Base-by-base conservation (phyloP, 2,329 filamentous ascomycete genomes). In the Pestalotiopsis fici region DNA sequence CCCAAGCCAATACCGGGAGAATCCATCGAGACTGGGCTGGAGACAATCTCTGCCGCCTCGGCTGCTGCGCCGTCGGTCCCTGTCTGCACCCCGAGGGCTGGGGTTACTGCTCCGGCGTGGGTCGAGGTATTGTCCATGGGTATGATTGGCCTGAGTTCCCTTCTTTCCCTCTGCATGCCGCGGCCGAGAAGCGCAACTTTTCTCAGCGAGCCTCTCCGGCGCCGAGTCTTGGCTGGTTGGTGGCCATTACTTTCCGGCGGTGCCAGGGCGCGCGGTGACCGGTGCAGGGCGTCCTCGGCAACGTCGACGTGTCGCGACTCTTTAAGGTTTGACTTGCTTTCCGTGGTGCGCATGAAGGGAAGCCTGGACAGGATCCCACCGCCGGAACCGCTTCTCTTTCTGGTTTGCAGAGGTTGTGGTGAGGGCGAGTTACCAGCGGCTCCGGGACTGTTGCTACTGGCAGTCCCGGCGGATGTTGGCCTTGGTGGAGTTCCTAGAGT, bases 131-230 rank as follows among this genome's bases (percentile, higher is more conserved):
- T 77, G 23, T 79, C 82, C 66, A 85, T 80, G 65, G 85, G 79
- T 23, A 77, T 79, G 67, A 85, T 73, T 21, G 81, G 77, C 65
- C 83, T 86, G 66, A 78, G 80, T 66, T 89, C 89, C 71, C 82
- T 86, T 74, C 80, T 85, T 72, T 88, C 89, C 68, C 87, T 85
- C 77, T 87, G 89, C 65, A 85, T 88, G 69, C 91, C 91, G 69
- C 92, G 91, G 18, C 93, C 93, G 21, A 97, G 85, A 61, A 97
- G 83, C 28, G 94, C 94, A 12, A 93, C 93, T 80, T 97, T 97
- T 68, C 95, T 88, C 77, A 98, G 83, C 12, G 95, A 97, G 3
- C 94, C 94, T 76, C 92, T 93, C 68, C 95, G 88, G 73, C 90
- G 90, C 66, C 94, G 85, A 59, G 88, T 88, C 77, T 82, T 86